Conservation (phyloP, 2,329 filamentous ascomycete genomes). For the Pseudogymnoascus sp. region DNA sequence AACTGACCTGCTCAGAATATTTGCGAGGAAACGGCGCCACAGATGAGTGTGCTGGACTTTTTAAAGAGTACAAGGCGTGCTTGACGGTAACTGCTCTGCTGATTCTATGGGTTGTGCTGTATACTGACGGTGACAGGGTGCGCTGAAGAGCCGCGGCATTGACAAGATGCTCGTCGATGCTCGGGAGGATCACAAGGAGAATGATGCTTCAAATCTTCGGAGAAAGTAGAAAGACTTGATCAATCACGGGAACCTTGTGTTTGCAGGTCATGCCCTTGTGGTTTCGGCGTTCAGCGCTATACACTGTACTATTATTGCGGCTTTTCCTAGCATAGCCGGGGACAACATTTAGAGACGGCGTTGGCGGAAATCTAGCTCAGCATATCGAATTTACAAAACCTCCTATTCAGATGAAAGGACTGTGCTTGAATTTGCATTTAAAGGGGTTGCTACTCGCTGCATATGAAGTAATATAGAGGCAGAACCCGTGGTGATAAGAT, state of each 20-base stretch:
- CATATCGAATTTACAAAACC: not conserved
- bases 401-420: not conserved
- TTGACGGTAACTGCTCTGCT: constrained; percentile 52
- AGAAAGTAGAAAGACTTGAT: constrained; percentile 27
- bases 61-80: constrained; percentile 83
- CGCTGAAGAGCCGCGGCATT: constrained; percentile 81
- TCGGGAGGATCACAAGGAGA: constrained; percentile 80
- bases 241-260: not conserved
- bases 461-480: not conserved
- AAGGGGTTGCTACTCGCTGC: not conserved
- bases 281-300: not conserved
- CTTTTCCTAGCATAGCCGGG: not conserved
- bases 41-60: constrained; percentile 77
- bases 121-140: constrained; percentile 49
- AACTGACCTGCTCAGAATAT: constrained; percentile 58
- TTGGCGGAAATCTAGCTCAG: not conserved
- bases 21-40: constrained; percentile 74
- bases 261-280: not conserved
- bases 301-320: not conserved
- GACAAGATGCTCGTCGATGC: constrained; percentile 90
- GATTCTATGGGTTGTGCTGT: constrained; percentile 7
- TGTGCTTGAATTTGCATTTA: not conserved
- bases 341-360: not conserved
- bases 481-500: not conserved
- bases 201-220: constrained; percentile 63